phyloP scores from a whole-genome alignment of 23 red algal genomes.

The Agarophyton chilense region DNA sequence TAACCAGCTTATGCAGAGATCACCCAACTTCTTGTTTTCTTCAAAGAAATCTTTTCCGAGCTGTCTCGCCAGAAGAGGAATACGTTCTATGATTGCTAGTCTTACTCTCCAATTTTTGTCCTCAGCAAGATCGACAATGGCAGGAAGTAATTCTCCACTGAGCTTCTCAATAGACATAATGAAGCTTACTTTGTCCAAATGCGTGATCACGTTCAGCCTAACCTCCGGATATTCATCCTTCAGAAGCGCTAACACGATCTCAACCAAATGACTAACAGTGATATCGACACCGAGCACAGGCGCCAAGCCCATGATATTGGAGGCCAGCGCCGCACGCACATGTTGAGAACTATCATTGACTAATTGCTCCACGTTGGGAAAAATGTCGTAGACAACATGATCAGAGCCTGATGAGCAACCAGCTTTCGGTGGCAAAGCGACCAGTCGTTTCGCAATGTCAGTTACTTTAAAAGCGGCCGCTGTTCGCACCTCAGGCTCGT shows the following conservation, averaged over 20 bases:
- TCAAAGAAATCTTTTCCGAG: slow-evolving; percentile 90
- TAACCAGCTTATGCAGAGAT: slow-evolving; percentile 91
- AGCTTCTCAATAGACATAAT: slow-evolving; percentile 92
- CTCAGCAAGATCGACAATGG: slow-evolving; percentile 96
- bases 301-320: slow-evolving; percentile 94
- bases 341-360: slow-evolving; percentile 88
- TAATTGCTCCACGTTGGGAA: slow-evolving; percentile 82
- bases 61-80: slow-evolving; percentile 87
- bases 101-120: slow-evolving; percentile 99
- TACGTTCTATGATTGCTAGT: slow-evolving; percentile 89
- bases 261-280: slow-evolving; percentile 72
- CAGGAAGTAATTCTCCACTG: slow-evolving; percentile 87
- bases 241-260: slow-evolving; percentile 83
- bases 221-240: slow-evolving; percentile 99
- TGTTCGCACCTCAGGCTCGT: slow-evolving; percentile 96
- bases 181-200: slow-evolving; percentile 87
- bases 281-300: slow-evolving; percentile 76
- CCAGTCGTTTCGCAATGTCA: slow-evolving; percentile 62
- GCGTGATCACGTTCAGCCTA: slow-evolving; percentile 90
- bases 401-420: slow-evolving; percentile 37
- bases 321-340: slow-evolving; percentile 89
- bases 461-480: slow-evolving; percentile 95
- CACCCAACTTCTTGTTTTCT: slow-evolving; percentile 87
- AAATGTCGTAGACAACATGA: slow-evolving; percentile 61
- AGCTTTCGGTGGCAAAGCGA: slow-evolving; percentile 6